phyloP scores from a whole-genome alignment of 2,329 filamentous ascomycete species.

The Corniculantispora saksenae region DNA sequence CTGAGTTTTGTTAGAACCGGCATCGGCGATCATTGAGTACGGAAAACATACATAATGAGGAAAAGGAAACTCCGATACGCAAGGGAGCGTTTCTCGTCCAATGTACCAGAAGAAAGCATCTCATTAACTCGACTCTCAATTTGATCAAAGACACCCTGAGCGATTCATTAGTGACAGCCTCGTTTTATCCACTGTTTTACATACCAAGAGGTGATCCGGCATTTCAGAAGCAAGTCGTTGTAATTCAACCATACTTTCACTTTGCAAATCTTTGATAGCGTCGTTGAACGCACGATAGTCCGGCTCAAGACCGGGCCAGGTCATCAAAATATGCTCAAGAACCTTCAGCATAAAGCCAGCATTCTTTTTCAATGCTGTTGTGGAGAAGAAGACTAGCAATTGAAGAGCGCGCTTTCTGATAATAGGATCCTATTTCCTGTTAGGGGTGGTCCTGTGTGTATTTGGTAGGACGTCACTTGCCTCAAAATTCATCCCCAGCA shows the following conservation, averaged over 20 bases:
- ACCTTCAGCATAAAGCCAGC: constrained; percentile 83
- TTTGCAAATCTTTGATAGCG: constrained; percentile 84
- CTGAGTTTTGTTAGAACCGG: constrained; percentile 40
- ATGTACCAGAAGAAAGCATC: constrained; percentile 68
- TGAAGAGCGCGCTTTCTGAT: constrained; percentile 81
- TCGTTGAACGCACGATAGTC: constrained; percentile 77
- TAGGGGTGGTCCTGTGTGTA: constrained; percentile 19
- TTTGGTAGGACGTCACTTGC: constrained; percentile 32
- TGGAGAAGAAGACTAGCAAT: constrained; percentile 81
- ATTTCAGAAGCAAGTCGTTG: constrained; percentile 88
- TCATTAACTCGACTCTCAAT: constrained; percentile 82
- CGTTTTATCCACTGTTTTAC: constrained; percentile 23
- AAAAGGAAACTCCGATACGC: constrained; percentile 90
- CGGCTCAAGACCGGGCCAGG: constrained; percentile 72
- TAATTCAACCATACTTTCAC: constrained; percentile 81
- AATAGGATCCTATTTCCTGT: constrained; percentile 64
- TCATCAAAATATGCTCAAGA: constrained; percentile 86
- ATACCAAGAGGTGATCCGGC: constrained; percentile 81
- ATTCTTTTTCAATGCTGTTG: constrained; percentile 74
- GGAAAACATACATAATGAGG: constrained; percentile 71
- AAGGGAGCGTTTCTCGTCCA: constrained; percentile 81
- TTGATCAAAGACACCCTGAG: constrained; percentile 78
- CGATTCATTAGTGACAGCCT: constrained; percentile 24
- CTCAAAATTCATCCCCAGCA: constrained; percentile 72
- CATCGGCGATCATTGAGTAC: background rate